Conservation (phyloP, 1,284 basidiomycete species). For the Porodaedalea pini region DNA sequence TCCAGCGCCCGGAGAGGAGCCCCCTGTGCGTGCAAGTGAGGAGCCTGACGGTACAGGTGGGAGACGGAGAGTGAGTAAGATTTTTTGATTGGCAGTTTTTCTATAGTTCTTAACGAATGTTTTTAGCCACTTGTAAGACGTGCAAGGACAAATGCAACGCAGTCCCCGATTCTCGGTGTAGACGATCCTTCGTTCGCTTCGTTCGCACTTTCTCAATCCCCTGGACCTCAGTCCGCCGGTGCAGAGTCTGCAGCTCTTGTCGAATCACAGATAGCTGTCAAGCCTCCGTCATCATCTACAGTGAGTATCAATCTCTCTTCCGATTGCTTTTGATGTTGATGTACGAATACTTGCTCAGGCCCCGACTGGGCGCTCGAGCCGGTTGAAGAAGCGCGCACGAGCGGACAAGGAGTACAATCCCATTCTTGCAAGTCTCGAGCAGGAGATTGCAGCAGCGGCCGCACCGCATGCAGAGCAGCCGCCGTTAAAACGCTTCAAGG, state of each 20-base stretch:
- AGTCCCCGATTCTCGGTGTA: conserved; percentile 22
- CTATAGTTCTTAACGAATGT: not conserved
- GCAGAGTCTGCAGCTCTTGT: conserved; percentile 4
- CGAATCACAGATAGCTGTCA: conserved; percentile 4
- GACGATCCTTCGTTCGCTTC: conserved; percentile 26
- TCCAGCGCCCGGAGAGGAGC: not conserved
- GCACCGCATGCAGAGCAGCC: conserved; percentile 38
- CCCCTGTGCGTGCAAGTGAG: conserved; percentile 1
- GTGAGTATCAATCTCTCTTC: not conserved
- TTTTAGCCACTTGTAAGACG: conserved; percentile 27
- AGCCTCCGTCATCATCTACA: conserved; percentile 27
- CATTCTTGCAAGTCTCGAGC: conserved; percentile 16
- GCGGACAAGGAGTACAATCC: conserved; percentile 12
- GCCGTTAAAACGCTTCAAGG: conserved; percentile 64
- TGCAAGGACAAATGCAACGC: conserved; percentile 22
- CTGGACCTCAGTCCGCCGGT: not conserved
- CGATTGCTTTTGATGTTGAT: not conserved
- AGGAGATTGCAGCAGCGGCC: conserved; percentile 12
- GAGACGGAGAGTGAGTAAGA: conserved; percentile 5
- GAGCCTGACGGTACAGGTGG: not conserved
- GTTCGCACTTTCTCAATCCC: conserved; percentile 10
- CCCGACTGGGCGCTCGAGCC: not conserved
- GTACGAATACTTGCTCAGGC: not conserved
- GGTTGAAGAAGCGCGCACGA: conserved; percentile 17
- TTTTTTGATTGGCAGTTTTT: not conserved